phyloP scores from a whole-genome alignment of 495 filamentous ascomycete species.

The Penicillium herquei region DNA sequence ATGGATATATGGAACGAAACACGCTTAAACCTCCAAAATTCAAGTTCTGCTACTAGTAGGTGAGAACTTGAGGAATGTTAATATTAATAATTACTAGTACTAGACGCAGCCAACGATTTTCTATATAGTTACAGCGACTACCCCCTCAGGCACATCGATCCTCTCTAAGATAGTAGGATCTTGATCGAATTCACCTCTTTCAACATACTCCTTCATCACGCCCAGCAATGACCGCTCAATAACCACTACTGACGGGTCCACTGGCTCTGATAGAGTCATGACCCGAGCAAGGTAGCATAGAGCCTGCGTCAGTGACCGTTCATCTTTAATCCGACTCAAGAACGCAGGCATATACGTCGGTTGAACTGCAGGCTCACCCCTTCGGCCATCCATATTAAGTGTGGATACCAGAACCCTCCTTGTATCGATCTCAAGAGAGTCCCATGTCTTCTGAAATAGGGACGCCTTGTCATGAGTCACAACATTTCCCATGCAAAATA shows the following conservation, averaged over 20 bases:
- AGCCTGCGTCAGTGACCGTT: background rate
- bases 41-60: too few species aligned
- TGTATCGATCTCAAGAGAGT: conserved; percentile 16
- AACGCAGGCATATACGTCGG: conserved; percentile 37
- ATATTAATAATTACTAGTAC: too few species aligned
- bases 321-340: conserved; percentile 11
- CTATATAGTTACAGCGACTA: conserved; percentile 2
- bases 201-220: conserved; percentile 16
- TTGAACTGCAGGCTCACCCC: conserved; percentile 29
- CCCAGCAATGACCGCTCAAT: conserved; percentile 19
- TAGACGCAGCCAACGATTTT: too few species aligned
- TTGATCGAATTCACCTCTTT: conserved; percentile 12
- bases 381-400: conserved; percentile 33
- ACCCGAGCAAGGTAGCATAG: conserved; percentile 15
- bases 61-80: too few species aligned
- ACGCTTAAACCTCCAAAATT: too few species aligned
- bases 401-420: conserved; percentile 17
- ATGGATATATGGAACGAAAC: too few species aligned
- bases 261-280: conserved; percentile 7
- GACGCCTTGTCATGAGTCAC: conserved; percentile 23
- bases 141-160: conserved; percentile 17
- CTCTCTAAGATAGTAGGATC: conserved; percentile 18
- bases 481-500: conserved; percentile 37
- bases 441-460: conserved; percentile 28
- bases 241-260: conserved; percentile 10